Evolutionary conservation across 2,329 filamentous ascomycete species (phyloP), one percentile per base, ranked within the genome.

Genomic region (Microdochium paspali): DNA sequence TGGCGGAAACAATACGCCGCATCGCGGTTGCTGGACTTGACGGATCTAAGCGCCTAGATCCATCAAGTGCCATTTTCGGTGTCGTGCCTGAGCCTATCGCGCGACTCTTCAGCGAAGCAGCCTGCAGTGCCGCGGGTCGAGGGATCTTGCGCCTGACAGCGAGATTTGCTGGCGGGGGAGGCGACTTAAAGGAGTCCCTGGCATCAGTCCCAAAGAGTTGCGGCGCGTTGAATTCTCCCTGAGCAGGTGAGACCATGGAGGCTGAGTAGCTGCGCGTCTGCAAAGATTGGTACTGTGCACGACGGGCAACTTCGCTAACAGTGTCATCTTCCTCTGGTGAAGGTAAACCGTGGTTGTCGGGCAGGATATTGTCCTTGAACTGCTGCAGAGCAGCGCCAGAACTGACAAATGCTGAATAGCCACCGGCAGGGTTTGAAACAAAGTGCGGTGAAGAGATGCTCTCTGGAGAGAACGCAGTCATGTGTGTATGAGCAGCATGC

Each of bases 1-100:
- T 71, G 9, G 73, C 68, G 2, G 77, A 80, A 13, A 72, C 70
- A 40, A 79, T 76, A 39, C 77, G 71, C 23, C 75, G 70, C 63
- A 80, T 76, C 13, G 56, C 53, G n/a, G 55, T 50, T 10, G 52
- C 56, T 2, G 73, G 70, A 50, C 68, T 69, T 2, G 68, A 63
- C 18, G 67, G 61, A 23, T 77, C 74, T 18, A 62, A 53, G 26
- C 72, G 64, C 54, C 69, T 69, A 18, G 66, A 56, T 46, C 67
- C 58, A n/a, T 79, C 77, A 4, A 73, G 53, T 2, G 66, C 71
- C 1, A 72, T 72, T 59, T 72, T 74, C 7, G 73, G 69, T 3
- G 65, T 65, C 24, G 57, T 61, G 3, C 52, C 53, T 53, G 60
- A 48, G 31, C 61, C 60, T 47, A 62, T 67, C 0, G 73, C 68